Evolutionary conservation across 2,329 filamentous ascomycete genomes (phyloP).

Genomic region (Paecilomyces dactylethromorphus): DNA sequence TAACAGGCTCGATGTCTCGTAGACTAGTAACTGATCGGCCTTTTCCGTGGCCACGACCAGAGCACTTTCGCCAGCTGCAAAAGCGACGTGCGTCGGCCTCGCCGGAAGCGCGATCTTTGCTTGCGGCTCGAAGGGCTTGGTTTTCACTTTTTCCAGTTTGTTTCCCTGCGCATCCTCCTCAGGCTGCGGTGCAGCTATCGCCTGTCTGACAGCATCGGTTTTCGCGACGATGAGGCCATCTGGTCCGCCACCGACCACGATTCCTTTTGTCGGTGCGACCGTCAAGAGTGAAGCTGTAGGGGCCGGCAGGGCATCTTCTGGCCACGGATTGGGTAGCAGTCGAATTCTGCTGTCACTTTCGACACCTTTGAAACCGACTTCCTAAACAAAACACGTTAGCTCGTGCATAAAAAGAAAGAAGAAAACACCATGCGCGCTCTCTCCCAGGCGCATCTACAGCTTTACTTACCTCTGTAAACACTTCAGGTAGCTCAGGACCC

Average conservation of each 20-base stretch:
- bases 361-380: slow-evolving; percentile 73
- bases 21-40: slow-evolving; percentile 76
- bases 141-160: slow-evolving; percentile 38
- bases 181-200: slow-evolving; percentile 51
- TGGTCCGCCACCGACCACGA: slow-evolving; percentile 82
- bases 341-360: slow-evolving; percentile 77
- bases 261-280: slow-evolving; percentile 70
- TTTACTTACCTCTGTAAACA: slow-evolving; percentile 67
- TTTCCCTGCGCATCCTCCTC: not conserved
- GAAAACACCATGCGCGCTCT: slow-evolving; percentile 6
- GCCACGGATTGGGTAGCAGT: slow-evolving; percentile 71
- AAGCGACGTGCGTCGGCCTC: slow-evolving; percentile 79
- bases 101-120: slow-evolving; percentile 65
- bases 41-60: slow-evolving; percentile 76
- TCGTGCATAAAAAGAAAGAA: no score
- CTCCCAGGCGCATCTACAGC: not conserved
- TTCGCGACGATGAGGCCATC: slow-evolving; percentile 69
- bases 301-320: slow-evolving; percentile 59
- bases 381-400: slow-evolving; percentile 35
- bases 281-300: slow-evolving; percentile 76
- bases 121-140: slow-evolving; percentile 66
- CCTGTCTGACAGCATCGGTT: slow-evolving; percentile 70
- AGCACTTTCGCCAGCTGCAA: slow-evolving; percentile 82
- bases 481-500: slow-evolving; percentile 66
- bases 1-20: slow-evolving; percentile 64